Percentiles rank a stretch among this genome's conserved stretches.
phyloP scores from a whole-genome alignment of 495 filamentous ascomycete genomes.

The Aspergillus campestris region DNA sequence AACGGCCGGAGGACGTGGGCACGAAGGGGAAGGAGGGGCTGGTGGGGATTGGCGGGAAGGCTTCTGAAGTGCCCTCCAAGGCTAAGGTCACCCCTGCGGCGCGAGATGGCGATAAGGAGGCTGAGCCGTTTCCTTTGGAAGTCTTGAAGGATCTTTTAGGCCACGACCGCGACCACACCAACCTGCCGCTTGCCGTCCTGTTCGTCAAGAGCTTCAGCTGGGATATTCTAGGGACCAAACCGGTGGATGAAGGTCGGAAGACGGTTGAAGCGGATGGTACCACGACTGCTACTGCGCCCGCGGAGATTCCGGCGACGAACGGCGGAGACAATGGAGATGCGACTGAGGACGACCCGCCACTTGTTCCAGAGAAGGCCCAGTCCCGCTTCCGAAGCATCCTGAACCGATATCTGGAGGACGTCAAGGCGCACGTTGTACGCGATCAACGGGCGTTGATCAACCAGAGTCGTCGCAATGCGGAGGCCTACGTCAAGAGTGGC shows the following conservation, averaged over 20 bases:
- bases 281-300: conserved; percentile 41
- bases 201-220: conserved; percentile 96
- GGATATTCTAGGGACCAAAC: conserved; percentile 81
- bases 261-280: conserved; percentile 77
- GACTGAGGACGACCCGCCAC: conserved; percentile 54
- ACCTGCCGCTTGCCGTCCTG: conserved; percentile 80
- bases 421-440: conserved; percentile 77
- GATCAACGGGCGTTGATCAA: conserved; percentile 78
- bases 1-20: conserved; percentile 72
- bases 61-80: conserved; percentile 47
- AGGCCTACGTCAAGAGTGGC: conserved; percentile 96
- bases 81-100: conserved; percentile 20
- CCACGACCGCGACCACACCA: conserved; percentile 85
- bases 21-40: conserved; percentile 55
- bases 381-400: conserved; percentile 83
- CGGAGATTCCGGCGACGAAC: conserved; percentile 34
- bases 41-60: conserved; percentile 37
- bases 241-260: conserved; percentile 66
- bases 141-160: conserved; percentile 93
- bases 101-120: conserved; percentile 36
- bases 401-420: conserved; percentile 84
- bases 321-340: conserved; percentile 34
- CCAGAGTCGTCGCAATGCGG: conserved; percentile 88
- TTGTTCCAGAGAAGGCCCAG: conserved; percentile 67
- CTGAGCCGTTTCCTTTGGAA: conserved; percentile 89